Percentiles rank a stretch among this genome's conserved stretches.
phyloP scores from a whole-genome alignment of 2,329 filamentous ascomycete genomes.

The Cryphonectria parasitica region DNA sequence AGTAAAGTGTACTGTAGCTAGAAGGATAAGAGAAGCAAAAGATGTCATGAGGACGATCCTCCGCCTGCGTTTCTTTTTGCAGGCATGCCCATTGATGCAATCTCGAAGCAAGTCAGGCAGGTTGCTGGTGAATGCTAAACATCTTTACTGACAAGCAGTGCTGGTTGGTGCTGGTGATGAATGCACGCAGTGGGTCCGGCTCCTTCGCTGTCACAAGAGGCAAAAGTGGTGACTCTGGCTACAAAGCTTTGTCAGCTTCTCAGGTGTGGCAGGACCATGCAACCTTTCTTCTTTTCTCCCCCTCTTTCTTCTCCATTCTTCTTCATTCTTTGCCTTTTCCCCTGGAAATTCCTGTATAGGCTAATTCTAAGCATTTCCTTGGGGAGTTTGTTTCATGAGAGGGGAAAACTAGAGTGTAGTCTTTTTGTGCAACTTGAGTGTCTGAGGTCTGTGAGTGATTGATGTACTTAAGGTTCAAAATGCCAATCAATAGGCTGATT shows the following conservation, averaged over 20 bases:
- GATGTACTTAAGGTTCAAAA: neutral
- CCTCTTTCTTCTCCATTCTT: neutral
- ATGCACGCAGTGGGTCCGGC: neutral
- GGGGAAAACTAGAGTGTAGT: neutral
- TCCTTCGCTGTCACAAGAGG: neutral
- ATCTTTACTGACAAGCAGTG: neutral
- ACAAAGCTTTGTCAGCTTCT: constrained; percentile 11
- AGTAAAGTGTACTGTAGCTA: neutral
- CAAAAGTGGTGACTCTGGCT: constrained; percentile 4
- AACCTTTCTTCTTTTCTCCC: neutral
- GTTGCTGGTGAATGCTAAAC: neutral
- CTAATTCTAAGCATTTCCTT: neutral
- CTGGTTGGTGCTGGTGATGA: neutral
- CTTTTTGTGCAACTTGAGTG: neutral
- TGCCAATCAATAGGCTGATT: neutral
- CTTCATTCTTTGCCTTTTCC: too few relatives aligned
- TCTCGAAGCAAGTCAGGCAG: neutral
- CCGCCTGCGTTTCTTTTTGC: neutral
- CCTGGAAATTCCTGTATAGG: neutral
- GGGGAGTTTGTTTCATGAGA: too few relatives aligned
- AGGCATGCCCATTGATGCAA: constrained; percentile 3
- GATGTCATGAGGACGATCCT: constrained; percentile 3
- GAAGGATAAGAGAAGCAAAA: neutral
- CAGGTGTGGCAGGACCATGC: neutral
- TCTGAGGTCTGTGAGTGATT: neutral